Evolutionary conservation across 352 stramenopile species (phyloP), one percentile per base, ranked within the genome.

Genomic region (Globisporangium echinulatum): DNA sequence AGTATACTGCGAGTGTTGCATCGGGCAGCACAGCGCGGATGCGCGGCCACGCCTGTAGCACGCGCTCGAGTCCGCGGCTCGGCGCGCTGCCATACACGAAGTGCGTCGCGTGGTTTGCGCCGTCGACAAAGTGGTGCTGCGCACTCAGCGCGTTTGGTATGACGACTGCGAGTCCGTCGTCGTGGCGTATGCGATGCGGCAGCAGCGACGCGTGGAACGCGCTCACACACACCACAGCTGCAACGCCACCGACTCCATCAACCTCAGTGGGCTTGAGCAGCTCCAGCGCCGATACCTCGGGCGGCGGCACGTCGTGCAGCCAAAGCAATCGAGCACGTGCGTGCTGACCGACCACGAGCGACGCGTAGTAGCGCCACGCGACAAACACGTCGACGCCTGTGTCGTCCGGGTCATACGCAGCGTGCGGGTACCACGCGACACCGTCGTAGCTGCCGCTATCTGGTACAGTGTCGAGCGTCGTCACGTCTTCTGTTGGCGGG

Each of bases 81-180:
- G 91, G 92, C 8, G 87, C 70, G 17, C 79, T 96, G 1, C 83
- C 85, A 59, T 97, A 97, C 14, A 96, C 84, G 53, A 97, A 96
- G 4, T 79, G 60, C 51, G 69, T 64, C 0, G 69, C 56, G 48
- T 69, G 53, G 58, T 96, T 93, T 1, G 59, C 19, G 39, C 70
- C 74, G 49, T 93, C 70, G 42, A 68, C 76, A 54, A 94, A 90
- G 59, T 79, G 84, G 59, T 79, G 84, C 3, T 44, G 52, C 3
- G 75, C 63, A 54, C 96, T 78, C 5, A 97, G 64, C 11, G 74
- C 90, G 42, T 97, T 97, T 25, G 74, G 69, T 7, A 71, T 79
- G 8, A 94, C 69, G 33, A 79, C 65, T 17, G 88, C 64, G 39
- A 58, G 51, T 7, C 44, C 50, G 48, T 82, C 88, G 7, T 65